A percentile compares a stretch with the other conserved stretches of the same genome.
phyloP scores from a whole-genome alignment of 257 asterid species.

The Petrea volubilis region DNA sequence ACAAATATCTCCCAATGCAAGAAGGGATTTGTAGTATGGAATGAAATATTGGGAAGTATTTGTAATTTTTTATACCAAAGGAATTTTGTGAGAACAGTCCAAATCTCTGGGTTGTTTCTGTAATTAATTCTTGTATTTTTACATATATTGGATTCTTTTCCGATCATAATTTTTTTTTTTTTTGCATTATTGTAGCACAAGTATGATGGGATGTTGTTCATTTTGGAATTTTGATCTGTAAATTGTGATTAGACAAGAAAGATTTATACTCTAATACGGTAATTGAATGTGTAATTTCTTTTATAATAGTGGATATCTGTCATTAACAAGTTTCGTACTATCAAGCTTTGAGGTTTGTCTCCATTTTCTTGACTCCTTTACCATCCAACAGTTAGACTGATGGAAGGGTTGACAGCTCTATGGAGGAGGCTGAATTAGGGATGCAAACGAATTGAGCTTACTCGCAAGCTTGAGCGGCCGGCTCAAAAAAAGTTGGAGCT shows the following conservation, averaged over 20 bases:
- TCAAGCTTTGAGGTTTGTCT: not conserved
- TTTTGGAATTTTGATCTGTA: constrained; percentile 22
- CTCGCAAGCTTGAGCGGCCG: too few relatives aligned
- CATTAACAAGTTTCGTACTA: not conserved
- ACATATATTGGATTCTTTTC: constrained; percentile 10
- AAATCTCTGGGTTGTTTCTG: too few relatives aligned
- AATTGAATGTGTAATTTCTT: not conserved
- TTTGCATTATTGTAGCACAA: constrained; percentile 1
- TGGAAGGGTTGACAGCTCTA: too few relatives aligned
- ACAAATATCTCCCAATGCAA: too few relatives aligned
- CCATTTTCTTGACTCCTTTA: not conserved
- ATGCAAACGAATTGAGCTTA: too few relatives aligned
- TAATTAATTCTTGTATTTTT: too few relatives aligned
- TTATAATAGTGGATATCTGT: not conserved
- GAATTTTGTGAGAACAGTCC: too few relatives aligned
- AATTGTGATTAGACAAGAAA: constrained; percentile 12
- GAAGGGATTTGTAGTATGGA: too few relatives aligned
- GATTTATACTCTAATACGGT: constrained; percentile 13
- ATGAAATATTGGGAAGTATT: too few relatives aligned
- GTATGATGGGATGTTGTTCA: constrained; percentile 15
- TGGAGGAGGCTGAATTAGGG: too few relatives aligned
- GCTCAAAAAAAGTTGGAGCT: too few relatives aligned
- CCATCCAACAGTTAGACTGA: not conserved
- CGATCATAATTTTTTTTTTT: not conserved
- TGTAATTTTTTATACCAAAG: too few relatives aligned